Percentiles rank a stretch among this genome's conserved stretches.
Evolutionary conservation across 2,329 filamentous ascomycete species (phyloP).

Genomic region (Graphilbum fragrans): DNA sequence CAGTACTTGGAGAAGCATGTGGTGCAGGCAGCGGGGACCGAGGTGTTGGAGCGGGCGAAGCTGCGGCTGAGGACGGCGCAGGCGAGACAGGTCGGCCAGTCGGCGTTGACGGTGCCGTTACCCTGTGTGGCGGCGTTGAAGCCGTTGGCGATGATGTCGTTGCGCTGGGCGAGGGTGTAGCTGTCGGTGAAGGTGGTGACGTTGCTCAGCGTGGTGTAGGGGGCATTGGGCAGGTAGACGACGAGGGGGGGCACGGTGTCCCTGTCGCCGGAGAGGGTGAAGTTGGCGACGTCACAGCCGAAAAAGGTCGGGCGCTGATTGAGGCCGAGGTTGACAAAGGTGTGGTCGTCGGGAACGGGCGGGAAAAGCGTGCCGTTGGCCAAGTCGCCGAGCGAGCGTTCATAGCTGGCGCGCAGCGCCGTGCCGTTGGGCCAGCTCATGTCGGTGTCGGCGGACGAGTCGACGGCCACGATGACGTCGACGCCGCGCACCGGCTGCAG

Average conservation of each 20-base stretch:
- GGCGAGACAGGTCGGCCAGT: conserved; percentile 76
- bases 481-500: conserved; percentile 37
- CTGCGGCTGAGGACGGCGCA: conserved; percentile 77
- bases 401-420: conserved; percentile 44
- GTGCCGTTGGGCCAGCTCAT: conserved; percentile 49
- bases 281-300: conserved; percentile 37
- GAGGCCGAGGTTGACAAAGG: conserved; percentile 44
- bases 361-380: conserved; percentile 46
- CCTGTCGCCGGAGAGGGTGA: conserved; percentile 11
- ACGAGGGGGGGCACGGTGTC: conserved; percentile 17
- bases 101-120: conserved; percentile 60
- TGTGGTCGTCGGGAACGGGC: conserved; percentile 38
- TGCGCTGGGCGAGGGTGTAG: conserved; percentile 54
- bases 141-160: conserved; percentile 76
- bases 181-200: conserved; percentile 60
- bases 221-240: conserved; percentile 71
- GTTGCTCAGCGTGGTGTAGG: conserved; percentile 68
- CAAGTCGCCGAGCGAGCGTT: conserved; percentile 34
- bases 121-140: conserved; percentile 73
- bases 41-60: conserved; percentile 56
- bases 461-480: conserved; percentile 53
- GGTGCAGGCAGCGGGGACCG: conserved; percentile 58
- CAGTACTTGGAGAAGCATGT: conserved; percentile 75
- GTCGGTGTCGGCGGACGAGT: conserved; percentile 50
- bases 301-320: conserved; percentile 52